Evolutionary conservation across 805 yeast species (phyloP).

Genomic region (Saccharomycopsis javanensis): DNA sequence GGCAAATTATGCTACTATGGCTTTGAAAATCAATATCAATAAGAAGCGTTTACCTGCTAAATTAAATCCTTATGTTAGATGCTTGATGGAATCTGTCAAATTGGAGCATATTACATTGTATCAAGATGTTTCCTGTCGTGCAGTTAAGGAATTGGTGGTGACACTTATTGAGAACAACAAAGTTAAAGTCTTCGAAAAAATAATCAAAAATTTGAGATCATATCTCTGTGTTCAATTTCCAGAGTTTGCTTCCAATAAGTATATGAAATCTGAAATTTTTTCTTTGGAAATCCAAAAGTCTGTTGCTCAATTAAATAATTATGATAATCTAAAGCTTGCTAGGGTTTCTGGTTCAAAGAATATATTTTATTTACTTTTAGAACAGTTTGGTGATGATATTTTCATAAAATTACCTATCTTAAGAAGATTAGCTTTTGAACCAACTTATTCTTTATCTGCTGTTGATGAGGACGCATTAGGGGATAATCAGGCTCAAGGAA

Average conservation of each 20-base stretch:
- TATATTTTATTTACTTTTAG: conserved; percentile 53
- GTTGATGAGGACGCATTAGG: conserved; percentile 22
- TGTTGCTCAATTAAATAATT: conserved; percentile 12
- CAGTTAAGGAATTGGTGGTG: conserved; percentile 57
- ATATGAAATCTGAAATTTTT: conserved; percentile 16
- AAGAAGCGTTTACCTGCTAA: conserved; percentile 56
- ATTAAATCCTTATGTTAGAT: conserved; percentile 77
- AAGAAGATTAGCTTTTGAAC: conserved; percentile 52
- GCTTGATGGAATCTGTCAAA: conserved; percentile 88
- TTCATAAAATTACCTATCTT: conserved; percentile 61
- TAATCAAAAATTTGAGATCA: conserved; percentile 82
- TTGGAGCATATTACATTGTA: conserved; percentile 35
- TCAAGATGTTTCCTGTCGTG: conserved; percentile 61
- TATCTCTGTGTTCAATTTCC: conserved; percentile 96
- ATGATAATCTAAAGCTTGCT: conserved; percentile 31
- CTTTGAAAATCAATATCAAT: conserved; percentile 44
- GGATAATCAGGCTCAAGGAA: conserved; percentile 53
- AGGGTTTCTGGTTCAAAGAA: conserved; percentile 69
- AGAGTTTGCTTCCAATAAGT: conserved; percentile 63
- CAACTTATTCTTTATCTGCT: conserved; percentile 35
- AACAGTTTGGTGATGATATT: conserved; percentile 41
- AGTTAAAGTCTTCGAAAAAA: conserved; percentile 73
- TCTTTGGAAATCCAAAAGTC: conserved; percentile 18
- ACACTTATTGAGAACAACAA: conserved; percentile 50
- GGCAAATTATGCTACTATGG: conserved; percentile 71